Base-by-base conservation (phyloP, 331 rosid genomes). In the Quercus tomentella region DNA sequence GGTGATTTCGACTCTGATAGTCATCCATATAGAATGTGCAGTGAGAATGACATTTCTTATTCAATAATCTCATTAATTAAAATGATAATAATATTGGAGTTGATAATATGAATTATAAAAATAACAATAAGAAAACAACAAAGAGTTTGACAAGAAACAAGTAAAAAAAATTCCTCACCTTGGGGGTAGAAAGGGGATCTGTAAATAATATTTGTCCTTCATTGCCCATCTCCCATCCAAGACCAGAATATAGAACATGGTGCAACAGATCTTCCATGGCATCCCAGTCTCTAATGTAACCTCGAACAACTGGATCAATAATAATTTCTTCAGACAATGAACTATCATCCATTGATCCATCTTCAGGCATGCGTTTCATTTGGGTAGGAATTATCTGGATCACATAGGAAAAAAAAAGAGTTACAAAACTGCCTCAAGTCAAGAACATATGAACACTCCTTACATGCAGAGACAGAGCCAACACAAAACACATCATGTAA, bases 201-300 rank as follows among this genome's bases (percentile, higher is more conserved):
- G 98, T 91, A 80, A 95, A 95, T 63, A 95, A 68, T 74, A 95
- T 89, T 76, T 95, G 98, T n/a, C 98, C 98, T 86, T 95, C 98
- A 76, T 92, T 92, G 72, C 98, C 98, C 7, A 92, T 89, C 86
- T 92, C 98, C 98, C 98, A 95, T 79, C 98, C 98, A 75, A 95
- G 98, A 56, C 97, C 98, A 72, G 92, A 77, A 58, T 95, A 95
- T 57, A 95, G 82, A 26, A 92, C 87, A 89, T 95, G 90, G 82
- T 90, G 91, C 89, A 95, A 86, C 83, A 95, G 82, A 81, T 95
- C 98, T 83, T 95, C 98, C 97, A 95, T 87, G 10, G 98, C 97
- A 88, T 95, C 98, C 98, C 98, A 95, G 76, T 95, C 98, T 79
- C 88, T 91, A 65, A 95, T 82, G 75, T 87, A 81, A 52, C 97